Base-by-base conservation (phyloP, 2,329 filamentous ascomycete genomes). In the Diaporthe ilicicola region DNA sequence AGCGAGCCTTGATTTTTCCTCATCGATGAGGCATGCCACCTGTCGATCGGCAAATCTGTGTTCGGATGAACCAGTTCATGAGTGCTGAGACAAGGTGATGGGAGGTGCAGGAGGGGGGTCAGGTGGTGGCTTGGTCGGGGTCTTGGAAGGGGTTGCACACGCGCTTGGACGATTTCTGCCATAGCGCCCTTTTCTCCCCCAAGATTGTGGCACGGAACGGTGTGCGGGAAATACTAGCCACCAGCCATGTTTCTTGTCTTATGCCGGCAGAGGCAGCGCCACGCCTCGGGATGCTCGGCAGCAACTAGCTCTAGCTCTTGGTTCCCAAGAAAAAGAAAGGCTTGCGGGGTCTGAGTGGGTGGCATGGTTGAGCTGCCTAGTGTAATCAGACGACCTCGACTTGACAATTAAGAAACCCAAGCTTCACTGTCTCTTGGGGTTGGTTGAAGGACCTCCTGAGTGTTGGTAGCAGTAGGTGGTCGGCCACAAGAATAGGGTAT, bases 181-280 rank as follows among this genome's bases (percentile, higher is more conserved):
- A 42, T 62, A 62, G 59, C 59, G 42, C 42, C 29, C 12, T 8
- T n/a, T 34, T 64, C 37, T 17, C 59, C 59, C 59, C 59, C n/a
- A n/a, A 8, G 44, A 50, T 50, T 64, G 44, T 50, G 44, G 44
- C 27, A 46, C 12, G 4, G 29, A 34, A 67, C 50, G 37, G 37
- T 34, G 64, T 55, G 64, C 50, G 50, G 53, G 50, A 55, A n/a
- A 17, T 46, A 53, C 13, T 8, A 8, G 10, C 7, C 12, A 29
- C 39, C 24, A 46, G 64, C 64, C 53, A 55, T 55, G 8, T 55
- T 46, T 54, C 48, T 42, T 46, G 39, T 42, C 39, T 42, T 67
- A 67, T 67, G 64, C 48, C 64, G 64, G 64, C 53, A 67, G 37
- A 55, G 50, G 50, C 24, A 55, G 50, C 53, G 37, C 50, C 37